These are phyloP conservation scores for Nicotiana benthamiana DNA, from an alignment of 257 asterid genomes.

Conservation along the genomic window DNA sequence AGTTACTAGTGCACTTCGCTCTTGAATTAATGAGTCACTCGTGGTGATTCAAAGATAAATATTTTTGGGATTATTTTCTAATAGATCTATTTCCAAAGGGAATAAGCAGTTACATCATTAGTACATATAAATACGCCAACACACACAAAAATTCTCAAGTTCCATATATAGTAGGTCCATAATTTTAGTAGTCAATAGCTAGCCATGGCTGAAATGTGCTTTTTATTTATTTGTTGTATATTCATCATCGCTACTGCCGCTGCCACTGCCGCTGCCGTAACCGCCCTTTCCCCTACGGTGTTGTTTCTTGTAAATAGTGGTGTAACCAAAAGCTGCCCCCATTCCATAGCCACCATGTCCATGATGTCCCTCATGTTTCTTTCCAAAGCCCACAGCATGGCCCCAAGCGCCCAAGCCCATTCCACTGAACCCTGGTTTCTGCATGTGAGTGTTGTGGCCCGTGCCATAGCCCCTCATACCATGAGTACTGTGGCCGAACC, in stretches of 20 bases:
- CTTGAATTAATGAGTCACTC: too few species aligned
- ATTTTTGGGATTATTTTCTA: too few species aligned
- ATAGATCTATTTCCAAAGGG: background rate
- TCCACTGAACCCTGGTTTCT: background rate
- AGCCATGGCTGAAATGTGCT: background rate
- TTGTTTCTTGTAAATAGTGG: background rate
- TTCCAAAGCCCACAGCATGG: conserved; percentile 6
- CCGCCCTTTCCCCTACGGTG: background rate
- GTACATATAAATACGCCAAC: background rate
- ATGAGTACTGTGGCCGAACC: background rate
- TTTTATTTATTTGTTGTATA: background rate
- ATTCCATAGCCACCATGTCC: background rate
- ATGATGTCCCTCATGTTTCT: background rate
- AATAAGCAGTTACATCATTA: background rate
- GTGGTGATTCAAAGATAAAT: too few species aligned
- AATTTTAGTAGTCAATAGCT: background rate
- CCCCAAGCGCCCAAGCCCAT: background rate
- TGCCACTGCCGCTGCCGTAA: background rate
- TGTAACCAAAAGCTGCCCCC: background rate
- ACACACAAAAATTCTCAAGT: background rate
- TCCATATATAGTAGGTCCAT: background rate
- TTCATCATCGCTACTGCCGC: background rate
- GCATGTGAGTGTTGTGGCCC: background rate
- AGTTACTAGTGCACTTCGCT: too few species aligned
- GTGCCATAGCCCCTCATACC: background rate